A percentile compares a stretch with the other conserved stretches of the same genome.
These are phyloP conservation scores for Citrus cavaleriei DNA, from an alignment of 345 rosid species.

Conservation along the genomic window DNA sequence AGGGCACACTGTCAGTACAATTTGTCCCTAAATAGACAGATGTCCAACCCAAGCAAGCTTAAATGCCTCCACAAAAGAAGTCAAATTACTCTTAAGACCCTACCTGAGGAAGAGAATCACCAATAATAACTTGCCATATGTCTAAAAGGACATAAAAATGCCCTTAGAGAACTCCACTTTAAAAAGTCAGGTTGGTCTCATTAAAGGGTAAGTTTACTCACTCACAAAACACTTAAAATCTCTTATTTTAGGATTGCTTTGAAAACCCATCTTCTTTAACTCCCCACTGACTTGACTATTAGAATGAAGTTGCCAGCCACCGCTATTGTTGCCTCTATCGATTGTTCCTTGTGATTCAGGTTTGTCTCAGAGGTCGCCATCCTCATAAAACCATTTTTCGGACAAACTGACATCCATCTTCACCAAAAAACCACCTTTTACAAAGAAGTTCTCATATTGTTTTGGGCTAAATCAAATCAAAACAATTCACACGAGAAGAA, in stretches of 20 bases:
- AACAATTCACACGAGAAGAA: no score
- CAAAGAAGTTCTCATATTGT: accelerated
- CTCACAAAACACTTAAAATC: accelerated
- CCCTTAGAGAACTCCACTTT: accelerated
- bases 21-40: accelerated
- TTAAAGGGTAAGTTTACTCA: accelerated
- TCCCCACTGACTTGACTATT: no score
- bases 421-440: accelerated
- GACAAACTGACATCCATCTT: no score
- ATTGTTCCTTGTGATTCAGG: accelerated
- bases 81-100: no score
- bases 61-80: accelerated
- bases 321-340: accelerated
- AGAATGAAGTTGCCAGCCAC: accelerated
- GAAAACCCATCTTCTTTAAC: no score
- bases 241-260: no score
- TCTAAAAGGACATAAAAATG: no score
- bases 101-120: no score
- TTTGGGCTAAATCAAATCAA: no score
- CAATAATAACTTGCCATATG: accelerated
- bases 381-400: accelerated
- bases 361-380: accelerated
- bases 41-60: no score
- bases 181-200: accelerated
- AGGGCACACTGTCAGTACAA: accelerated